Conservation (phyloP, 2,329 filamentous ascomycete species). For the Lithohypha guttulata region DNA sequence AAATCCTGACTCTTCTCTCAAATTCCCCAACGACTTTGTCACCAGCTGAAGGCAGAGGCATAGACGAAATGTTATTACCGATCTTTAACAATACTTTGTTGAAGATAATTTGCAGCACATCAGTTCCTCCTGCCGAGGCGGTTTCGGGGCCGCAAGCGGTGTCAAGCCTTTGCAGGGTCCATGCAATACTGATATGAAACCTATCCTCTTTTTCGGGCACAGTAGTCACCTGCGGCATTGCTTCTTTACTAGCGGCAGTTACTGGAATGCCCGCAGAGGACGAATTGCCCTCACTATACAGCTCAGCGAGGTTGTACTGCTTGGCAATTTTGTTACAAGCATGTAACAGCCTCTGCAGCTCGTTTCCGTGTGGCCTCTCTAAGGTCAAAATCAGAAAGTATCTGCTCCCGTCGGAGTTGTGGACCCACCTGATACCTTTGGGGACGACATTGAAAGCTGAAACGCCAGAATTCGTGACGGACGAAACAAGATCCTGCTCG, state of each 20-base stretch:
- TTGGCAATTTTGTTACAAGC: slow-evolving; percentile 55
- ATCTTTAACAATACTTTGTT: slow-evolving; percentile 61
- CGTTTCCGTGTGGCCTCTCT: slow-evolving; percentile 36
- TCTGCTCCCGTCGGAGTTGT: slow-evolving; percentile 56
- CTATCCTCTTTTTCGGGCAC: slow-evolving; percentile 37
- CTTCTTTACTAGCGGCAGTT: slow-evolving; percentile 5
- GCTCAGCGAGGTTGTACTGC: slow-evolving; percentile 53
- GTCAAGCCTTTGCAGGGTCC: slow-evolving; percentile 41
- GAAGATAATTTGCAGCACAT: slow-evolving; percentile 42
- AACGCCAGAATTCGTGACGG: slow-evolving; percentile 27
- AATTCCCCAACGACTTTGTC: no score
- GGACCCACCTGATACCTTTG: slow-evolving; percentile 50
- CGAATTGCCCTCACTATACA: slow-evolving; percentile 46
- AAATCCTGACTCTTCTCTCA: no score
- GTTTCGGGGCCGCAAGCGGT: slow-evolving; percentile 40
- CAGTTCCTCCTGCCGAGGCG: slow-evolving; percentile 30
- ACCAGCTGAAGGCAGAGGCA: no score
- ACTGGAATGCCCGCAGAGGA: slow-evolving; percentile 5
- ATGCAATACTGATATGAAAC: slow-evolving; percentile 86
- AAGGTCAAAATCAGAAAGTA: slow-evolving; percentile 76
- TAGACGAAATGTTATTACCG: slow-evolving; percentile 51
- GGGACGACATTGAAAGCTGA: slow-evolving; percentile 40
- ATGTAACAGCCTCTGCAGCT: slow-evolving; percentile 52
- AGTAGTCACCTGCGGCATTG: slow-evolving; percentile 18
- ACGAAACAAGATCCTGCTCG: slow-evolving; percentile 41